Base-by-base conservation (phyloP, 805 yeast genomes). In the Torulaspora indica region DNA sequence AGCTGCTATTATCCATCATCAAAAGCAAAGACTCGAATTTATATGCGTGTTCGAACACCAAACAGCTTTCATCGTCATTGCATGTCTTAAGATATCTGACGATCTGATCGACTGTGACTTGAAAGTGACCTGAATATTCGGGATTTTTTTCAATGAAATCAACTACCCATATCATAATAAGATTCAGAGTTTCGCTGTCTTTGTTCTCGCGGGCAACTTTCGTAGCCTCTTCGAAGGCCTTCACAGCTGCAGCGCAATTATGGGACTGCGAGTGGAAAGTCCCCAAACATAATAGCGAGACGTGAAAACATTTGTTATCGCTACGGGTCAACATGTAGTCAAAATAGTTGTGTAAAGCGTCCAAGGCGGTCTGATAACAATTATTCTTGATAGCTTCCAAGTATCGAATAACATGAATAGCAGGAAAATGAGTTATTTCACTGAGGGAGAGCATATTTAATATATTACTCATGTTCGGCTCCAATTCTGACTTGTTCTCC, bases 201-300 rank as follows among this genome's bases (percentile, higher is more conserved):
- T 81, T 81, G 54, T 83, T 82, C 55, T 89, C 96, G 52, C 96
- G 70, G 0, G 96, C 96, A 2, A 89, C 88, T 5, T 84, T 72
- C 2, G 88, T 83, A 0, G 96, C 93, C 60, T 89, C 96, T 49
- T 84, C 87, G 7, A 88, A 84, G 1, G 95, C 82, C 51, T 82
- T 73, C 10, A 87, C 60, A 0, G 96, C 95, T 47, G 82, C 82
- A 9, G 73, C 73, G 49, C 76, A 75, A 44, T 81, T 79, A 23
- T 81, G 79, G 59, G 83, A 85, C 40, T 75, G 76, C 17, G 82
- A 81, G 52, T 86, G 88, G 32, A 85, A 65, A 0, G 85, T 72
- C 0, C 93, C 95, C 38, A 83, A 66, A 2, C 85, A 80, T 14
- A 86, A 70, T 25, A 87, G 67, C 0, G 95, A 90, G 60, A 82